A percentile compares a stretch with the other conserved stretches of the same genome.
These are phyloP conservation scores for Plasmodium relictum DNA, from an alignment of 169 alveolate species.

Conservation along the genomic window DNA sequence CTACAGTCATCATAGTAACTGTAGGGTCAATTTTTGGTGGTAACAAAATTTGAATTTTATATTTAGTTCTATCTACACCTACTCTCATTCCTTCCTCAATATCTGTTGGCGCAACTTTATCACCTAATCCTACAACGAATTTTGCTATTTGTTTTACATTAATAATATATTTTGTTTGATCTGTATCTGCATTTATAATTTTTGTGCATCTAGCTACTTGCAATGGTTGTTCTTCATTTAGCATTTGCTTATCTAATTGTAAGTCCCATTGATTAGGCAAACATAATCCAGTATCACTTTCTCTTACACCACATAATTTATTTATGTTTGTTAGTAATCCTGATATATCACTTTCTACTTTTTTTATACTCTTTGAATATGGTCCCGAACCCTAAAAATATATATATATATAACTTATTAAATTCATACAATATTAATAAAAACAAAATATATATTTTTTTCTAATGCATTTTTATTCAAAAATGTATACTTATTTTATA, in stretches of 20 bases:
- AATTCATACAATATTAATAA: background rate
- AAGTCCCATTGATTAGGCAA: constrained; percentile 99
- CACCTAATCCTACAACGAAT: constrained; percentile 98
- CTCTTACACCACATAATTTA: constrained; percentile 93
- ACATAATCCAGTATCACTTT: constrained; percentile 99
- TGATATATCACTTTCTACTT: constrained; percentile 85
- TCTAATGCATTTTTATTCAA: background rate
- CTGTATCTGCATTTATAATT: constrained; percentile 97
- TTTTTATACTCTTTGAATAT: constrained; percentile 81
- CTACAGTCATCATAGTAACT: constrained; percentile 99
- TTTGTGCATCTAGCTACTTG: constrained; percentile 99
- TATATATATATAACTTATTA: background rate
- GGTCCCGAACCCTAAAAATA: constrained; percentile 86
- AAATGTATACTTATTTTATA: background rate
- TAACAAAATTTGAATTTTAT: constrained; percentile 96
- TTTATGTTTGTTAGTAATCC: constrained; percentile 82
- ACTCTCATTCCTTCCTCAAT: constrained; percentile 99
- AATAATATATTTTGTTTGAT: constrained; percentile 96
- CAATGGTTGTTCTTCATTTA: constrained; percentile 96
- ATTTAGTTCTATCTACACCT: constrained; percentile 97
- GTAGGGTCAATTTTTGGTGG: constrained; percentile 99
- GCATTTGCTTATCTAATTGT: constrained; percentile 96
- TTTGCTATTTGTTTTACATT: constrained; percentile 98
- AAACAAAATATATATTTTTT: background rate
- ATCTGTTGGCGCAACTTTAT: constrained; percentile 99